A percentile compares a stretch with the other conserved stretches of the same genome.
phyloP scores from a whole-genome alignment of 768 basidiomycete species.

The Serendipita sp. region DNA sequence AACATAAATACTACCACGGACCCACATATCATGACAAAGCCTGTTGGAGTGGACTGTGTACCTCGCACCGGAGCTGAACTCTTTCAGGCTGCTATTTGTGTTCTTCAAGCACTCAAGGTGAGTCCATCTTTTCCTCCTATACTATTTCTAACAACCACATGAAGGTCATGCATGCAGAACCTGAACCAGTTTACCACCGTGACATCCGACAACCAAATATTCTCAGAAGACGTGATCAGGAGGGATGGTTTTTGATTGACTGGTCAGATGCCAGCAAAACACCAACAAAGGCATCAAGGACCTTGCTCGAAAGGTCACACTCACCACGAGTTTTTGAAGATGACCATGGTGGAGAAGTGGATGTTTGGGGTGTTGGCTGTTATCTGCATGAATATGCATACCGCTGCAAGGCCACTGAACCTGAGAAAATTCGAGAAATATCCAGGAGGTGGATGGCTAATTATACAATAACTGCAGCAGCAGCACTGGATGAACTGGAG shows the following conservation, averaged over 20 bases:
- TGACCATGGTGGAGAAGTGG: conserved; percentile 20
- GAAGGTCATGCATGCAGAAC: not conserved
- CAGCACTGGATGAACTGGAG: too few species aligned
- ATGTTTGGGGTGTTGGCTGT: conserved; percentile 20
- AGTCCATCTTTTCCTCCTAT: not conserved
- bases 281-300: conserved; percentile 12
- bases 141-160: not conserved
- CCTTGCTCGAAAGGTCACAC: conserved; percentile 13
- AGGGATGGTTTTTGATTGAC: conserved; percentile 20
- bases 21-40: not conserved
- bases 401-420: conserved; percentile 23
- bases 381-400: conserved; percentile 6
- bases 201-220: conserved; percentile 17
- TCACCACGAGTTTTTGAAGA: conserved; percentile 16
- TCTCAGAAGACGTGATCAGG: conserved; percentile 14
- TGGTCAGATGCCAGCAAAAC: conserved; percentile 19
- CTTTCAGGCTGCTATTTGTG: not conserved
- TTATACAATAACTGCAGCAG: too few species aligned
- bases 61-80: not conserved
- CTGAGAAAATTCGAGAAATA: not conserved
- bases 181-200: conserved; percentile 13
- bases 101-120: not conserved
- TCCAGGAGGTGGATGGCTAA: not conserved
- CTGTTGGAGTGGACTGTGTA: not conserved
- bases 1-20: not conserved